A percentile compares a stretch with the other conserved stretches of the same genome.
These are phyloP conservation scores for Chrysanthemum lavandulifolium DNA, from an alignment of 129 eudicot genomes.

Conservation along the genomic window DNA sequence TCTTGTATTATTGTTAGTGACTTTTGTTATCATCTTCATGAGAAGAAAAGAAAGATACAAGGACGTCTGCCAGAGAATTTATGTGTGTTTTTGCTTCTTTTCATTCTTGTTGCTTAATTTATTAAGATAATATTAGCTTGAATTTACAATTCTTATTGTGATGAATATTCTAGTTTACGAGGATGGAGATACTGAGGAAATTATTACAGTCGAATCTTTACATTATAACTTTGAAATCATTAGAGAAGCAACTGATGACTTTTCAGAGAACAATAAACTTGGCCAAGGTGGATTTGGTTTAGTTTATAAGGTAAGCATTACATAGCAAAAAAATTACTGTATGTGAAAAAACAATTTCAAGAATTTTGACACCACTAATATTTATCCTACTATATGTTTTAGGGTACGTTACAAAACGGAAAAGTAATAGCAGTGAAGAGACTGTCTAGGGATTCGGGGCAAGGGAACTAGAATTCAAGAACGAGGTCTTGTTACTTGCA, in stretches of 20 bases:
- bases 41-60: slow-evolving; percentile 21
- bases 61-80: background rate
- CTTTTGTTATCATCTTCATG: slow-evolving; percentile 4
- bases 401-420: too few species aligned
- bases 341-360: too few species aligned
- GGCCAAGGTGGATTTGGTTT: slow-evolving; percentile 38
- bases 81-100: background rate
- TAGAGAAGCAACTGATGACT: slow-evolving; percentile 33
- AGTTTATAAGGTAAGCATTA: slow-evolving; percentile 40
- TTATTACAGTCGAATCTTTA: slow-evolving; percentile 37
- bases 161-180: slow-evolving; percentile 13
- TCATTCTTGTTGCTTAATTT: background rate
- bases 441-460: too few species aligned
- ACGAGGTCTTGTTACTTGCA: too few species aligned
- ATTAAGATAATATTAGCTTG: background rate
- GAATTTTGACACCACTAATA: too few species aligned
- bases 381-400: background rate
- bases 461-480: too few species aligned
- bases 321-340: too few species aligned
- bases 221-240: slow-evolving; percentile 35
- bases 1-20: slow-evolving; percentile 3
- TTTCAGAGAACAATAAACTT: slow-evolving; percentile 36
- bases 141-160: background rate
- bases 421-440: too few species aligned
- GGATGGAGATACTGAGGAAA: slow-evolving; percentile 12